Base-by-base conservation (phyloP, 116 monocot species). In the Papilionanthe hybrid region DNA sequence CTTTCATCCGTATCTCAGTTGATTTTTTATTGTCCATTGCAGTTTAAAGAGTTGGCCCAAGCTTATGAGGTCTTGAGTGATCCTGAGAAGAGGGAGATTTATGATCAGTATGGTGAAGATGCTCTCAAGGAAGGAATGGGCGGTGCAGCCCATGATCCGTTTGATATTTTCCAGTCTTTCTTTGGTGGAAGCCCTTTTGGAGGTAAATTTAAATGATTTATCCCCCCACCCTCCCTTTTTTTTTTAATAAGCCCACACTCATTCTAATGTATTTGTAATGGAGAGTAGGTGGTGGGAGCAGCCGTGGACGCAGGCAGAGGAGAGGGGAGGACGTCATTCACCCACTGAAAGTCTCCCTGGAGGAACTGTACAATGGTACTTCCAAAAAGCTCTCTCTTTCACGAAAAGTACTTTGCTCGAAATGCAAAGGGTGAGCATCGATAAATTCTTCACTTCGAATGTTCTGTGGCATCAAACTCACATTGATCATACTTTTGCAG, bases 101-200 rank as follows among this genome's bases (percentile, higher is more conserved):
- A 98, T 82, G 98, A 98, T 68, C 92, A 98, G 79, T 98, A 98
- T 81, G 98, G 98, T 58, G 98, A 98, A 69, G 98, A 98, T 86
- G 98, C 94, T 1, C 92, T 98, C 57, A 98, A 98, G 81, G 98
- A 98, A 81, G 98, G 98, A 85, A 98, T 98, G 98, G 94, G 98
- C 9, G 92, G 83, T 5, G 94, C 91, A 15, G 94, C 86, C 4
- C 93, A 98, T 44, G 94, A 98, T 49, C 98, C 98, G 9, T 98
- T 98, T 72, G 98, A 98, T 48, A 98, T 98, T 73, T 98, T 94
- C 90, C 92, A 94, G 53, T 89, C 98, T 23, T 98, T 98, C 91
- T 98, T 98, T 71, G 98, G 98, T 41, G 92, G 91, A 67, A 92
- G 78, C 58, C 91, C 94, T 12, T 98, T 98, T 85, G 98, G 98